Evolutionary conservation across 306 rosid genomes (phyloP), one percentile per base, ranked within the genome.

Genomic region (Glycine latifolia): DNA sequence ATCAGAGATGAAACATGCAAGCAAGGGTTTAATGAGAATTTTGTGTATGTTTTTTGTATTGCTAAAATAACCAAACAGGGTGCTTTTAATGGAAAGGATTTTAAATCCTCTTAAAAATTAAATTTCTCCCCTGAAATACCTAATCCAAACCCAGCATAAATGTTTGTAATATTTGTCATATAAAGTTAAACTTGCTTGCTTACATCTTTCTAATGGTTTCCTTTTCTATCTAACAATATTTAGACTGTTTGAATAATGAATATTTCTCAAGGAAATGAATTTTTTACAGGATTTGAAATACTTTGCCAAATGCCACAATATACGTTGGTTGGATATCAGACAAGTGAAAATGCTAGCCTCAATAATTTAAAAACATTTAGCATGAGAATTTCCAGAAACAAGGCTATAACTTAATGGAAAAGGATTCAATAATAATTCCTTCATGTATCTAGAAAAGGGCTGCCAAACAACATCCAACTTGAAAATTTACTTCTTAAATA

Each of bases 391-490:
- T 67, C 81, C 65, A 73, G 79, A 10, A 70, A 31, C 59, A 50
- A 9, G 3, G 20, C 14, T 81, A 80, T 47, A 67, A 72, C 50
- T 20, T 12, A 66, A 71, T 26, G 85, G 67, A 50, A 83, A 8
- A 73, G 63, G 71, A 52, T 79, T 76, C 60, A 55, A 12, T n/a
- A 41, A 37, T 0, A 75, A 62, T 75, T 49, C 53, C 54, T 61
- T 46, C 75, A 9, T 59, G 59, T 61, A 17, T 78, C 50, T 2
- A 71, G 69, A 82, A 62, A 77, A 14, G 41, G 48, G 67, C 31
- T 70, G 50, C 31, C 69, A 69, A 44, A 58, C 69, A 78, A 78
- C 65, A 44, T 60, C 79, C 76, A 81, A 60, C 81, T 67, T 63
- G 65, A 80, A 67, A 62, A 37, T 63, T 43, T 35, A 66, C 78